Conservation (phyloP, 345 rosid genomes). For the Bruguiera parviflora region DNA sequence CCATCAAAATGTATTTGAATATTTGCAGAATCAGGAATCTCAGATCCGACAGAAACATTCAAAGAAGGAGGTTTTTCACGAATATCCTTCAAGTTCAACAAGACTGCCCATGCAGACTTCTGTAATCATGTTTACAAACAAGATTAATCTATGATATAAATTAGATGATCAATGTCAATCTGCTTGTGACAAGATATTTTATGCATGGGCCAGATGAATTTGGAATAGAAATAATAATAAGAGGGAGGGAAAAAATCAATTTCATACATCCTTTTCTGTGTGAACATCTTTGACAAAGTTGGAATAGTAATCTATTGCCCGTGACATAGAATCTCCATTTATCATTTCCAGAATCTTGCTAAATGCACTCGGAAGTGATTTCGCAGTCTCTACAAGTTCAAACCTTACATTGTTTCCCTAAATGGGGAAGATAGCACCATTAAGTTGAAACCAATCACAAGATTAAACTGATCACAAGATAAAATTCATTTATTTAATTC, state of each 20-base stretch:
- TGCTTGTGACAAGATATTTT: background rate
- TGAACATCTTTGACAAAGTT: constrained; percentile 82
- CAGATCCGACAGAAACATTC: constrained; percentile 54
- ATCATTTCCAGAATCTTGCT: constrained; percentile 66
- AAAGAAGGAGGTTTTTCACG: constrained; percentile 76
- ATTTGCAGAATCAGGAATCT: constrained; percentile 43
- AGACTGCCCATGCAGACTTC: constrained; percentile 48
- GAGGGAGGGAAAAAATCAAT: background rate
- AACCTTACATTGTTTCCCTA: constrained; percentile 88
- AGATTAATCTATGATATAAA: constrained; percentile 13
- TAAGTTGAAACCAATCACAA: constrained; percentile 8
- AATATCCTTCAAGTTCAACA: constrained; percentile 59
- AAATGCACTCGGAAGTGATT: constrained; percentile 78
- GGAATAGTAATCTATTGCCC: constrained; percentile 74
- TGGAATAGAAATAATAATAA: background rate
- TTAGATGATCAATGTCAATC: constrained; percentile 1
- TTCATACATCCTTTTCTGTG: constrained; percentile 79
- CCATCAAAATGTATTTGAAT: constrained; percentile 38
- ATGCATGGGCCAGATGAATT: background rate
- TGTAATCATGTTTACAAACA: constrained; percentile 39
- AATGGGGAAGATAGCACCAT: constrained; percentile 12
- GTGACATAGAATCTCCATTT: constrained; percentile 62
- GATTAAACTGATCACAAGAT: constrained; percentile 9
- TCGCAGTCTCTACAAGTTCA: constrained; percentile 90
- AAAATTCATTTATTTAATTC: constrained; percentile 14